A percentile compares a stretch with the other conserved stretches of the same genome.
Conservation (phyloP, 2,329 filamentous ascomycete species). For the Rutstroemia sydowiana region DNA sequence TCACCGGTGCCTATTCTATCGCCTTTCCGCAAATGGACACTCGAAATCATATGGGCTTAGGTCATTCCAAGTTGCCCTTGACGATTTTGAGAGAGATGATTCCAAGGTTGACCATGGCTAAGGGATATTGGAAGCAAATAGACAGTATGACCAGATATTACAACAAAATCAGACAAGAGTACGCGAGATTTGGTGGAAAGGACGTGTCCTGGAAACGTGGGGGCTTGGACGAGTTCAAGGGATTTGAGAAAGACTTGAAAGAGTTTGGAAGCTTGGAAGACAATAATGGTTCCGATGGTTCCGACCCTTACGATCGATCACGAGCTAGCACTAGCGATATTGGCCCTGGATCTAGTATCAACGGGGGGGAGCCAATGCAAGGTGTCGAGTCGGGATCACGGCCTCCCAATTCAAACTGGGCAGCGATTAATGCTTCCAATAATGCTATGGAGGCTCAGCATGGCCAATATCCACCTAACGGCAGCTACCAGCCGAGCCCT, state of each 20-base stretch:
- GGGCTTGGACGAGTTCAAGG: conserved; percentile 48
- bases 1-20: conserved; percentile 57
- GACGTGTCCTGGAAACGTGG: conserved; percentile 34
- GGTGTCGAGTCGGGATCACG: conserved; percentile 22
- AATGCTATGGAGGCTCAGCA: conserved; percentile 21
- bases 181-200: conserved; percentile 22
- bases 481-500: conserved; percentile 18
- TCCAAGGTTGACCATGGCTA: conserved; percentile 47
- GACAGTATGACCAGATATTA: conserved; percentile 48
- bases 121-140: conserved; percentile 47
- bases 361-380: conserved; percentile 26
- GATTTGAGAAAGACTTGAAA: conserved; percentile 43
- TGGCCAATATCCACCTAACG: conserved; percentile 16
- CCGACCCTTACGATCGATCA: conserved; percentile 22
- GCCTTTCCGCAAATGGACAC: conserved; percentile 65
- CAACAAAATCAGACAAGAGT: conserved; percentile 41
- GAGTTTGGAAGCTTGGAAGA: conserved; percentile 39
- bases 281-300: conserved; percentile 18
- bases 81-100: conserved; percentile 46
- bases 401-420: conserved; percentile 23
- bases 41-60: conserved; percentile 42
- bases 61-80: conserved; percentile 35
- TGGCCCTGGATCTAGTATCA: conserved; percentile 13
- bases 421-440: conserved; percentile 23
- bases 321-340: conserved; percentile 26